Evolutionary conservation across 805 yeast species (phyloP).

Genomic region (Yamadazyma sp.): DNA sequence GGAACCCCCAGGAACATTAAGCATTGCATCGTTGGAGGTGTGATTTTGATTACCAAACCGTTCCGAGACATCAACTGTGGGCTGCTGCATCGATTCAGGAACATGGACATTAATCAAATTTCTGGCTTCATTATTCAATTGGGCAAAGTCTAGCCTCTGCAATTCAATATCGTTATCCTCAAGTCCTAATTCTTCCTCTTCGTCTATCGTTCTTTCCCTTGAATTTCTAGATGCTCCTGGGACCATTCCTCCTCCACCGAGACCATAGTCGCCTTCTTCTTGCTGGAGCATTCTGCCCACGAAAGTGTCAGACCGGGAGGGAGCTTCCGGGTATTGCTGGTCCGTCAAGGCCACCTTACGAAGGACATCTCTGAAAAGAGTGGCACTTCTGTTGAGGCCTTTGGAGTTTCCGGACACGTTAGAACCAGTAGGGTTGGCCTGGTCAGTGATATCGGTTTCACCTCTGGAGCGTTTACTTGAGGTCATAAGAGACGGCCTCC

Average conservation of each 20-base stretch:
- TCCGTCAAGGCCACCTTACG: slow-evolving; percentile 38
- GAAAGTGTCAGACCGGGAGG: slow-evolving; percentile 35
- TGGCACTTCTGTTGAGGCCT: slow-evolving; percentile 15
- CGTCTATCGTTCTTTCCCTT: slow-evolving; percentile 22
- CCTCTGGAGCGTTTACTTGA: slow-evolving; percentile 7
- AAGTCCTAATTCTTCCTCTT: slow-evolving; percentile 31
- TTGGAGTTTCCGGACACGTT: slow-evolving; percentile 7
- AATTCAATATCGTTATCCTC: slow-evolving; percentile 41
- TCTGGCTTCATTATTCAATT: slow-evolving; percentile 52
- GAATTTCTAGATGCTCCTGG: slow-evolving; percentile 35
- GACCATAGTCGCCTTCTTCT: slow-evolving; percentile 22
- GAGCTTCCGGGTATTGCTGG: slow-evolving; percentile 24
- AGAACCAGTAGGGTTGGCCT: slow-evolving; percentile 15
- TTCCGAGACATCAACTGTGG: slow-evolving; percentile 1
- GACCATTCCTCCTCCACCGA: slow-evolving; percentile 43
- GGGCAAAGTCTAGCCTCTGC: slow-evolving; percentile 41
- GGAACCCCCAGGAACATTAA: slow-evolving; percentile 8
- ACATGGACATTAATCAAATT: slow-evolving; percentile 53
- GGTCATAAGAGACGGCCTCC: slow-evolving; percentile 14
- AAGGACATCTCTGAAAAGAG: slow-evolving; percentile 29
- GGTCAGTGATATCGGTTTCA: slow-evolving; percentile 27
- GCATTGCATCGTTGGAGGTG: slow-evolving; percentile 7
- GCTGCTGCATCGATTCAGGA: slow-evolving; percentile 21
- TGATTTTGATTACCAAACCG: background rate
- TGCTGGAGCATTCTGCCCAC: slow-evolving; percentile 36